A percentile compares a stretch with the other conserved stretches of the same genome.
Conservation (phyloP, 495 filamentous ascomycete species). For the Penicillium malachiteum region DNA sequence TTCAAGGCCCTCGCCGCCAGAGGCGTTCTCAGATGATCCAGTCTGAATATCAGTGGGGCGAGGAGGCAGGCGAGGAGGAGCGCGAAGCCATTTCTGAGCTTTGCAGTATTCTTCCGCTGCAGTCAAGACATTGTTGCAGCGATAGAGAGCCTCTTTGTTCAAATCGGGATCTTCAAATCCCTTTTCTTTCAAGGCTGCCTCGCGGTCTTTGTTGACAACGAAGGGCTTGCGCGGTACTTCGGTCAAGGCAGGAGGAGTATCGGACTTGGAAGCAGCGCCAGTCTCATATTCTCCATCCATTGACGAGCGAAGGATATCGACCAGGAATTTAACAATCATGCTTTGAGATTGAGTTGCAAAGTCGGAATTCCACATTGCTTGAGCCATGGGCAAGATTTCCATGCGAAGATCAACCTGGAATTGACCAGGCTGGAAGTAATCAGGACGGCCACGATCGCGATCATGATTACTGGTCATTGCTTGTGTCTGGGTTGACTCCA, state of each 20-base stretch:
- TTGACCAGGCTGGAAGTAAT: conserved; percentile 71
- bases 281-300: conserved; percentile 73
- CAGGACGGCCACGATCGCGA: conserved; percentile 55
- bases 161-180: conserved; percentile 55
- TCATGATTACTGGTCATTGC: conserved; percentile 58
- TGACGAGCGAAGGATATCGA: conserved; percentile 80
- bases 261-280: conserved; percentile 59
- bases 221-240: conserved; percentile 41
- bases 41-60: conserved; percentile 57
- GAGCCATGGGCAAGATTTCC: conserved; percentile 75
- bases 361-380: conserved; percentile 73
- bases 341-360: conserved; percentile 71
- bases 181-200: conserved; percentile 41
- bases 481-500: conserved; percentile 67
- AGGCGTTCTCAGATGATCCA: conserved; percentile 26
- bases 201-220: conserved; percentile 48
- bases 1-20: conserved; percentile 32
- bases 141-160: conserved; percentile 75
- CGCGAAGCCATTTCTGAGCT: conserved; percentile 46
- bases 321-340: conserved; percentile 71
- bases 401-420: conserved; percentile 86
- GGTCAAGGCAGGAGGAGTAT: conserved; percentile 44
- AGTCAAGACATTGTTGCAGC: conserved; percentile 65
- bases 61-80: conserved; percentile 57
- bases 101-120: conserved; percentile 73